phyloP scores from a whole-genome alignment of 768 basidiomycete genomes.

The Galerina sulciceps region DNA sequence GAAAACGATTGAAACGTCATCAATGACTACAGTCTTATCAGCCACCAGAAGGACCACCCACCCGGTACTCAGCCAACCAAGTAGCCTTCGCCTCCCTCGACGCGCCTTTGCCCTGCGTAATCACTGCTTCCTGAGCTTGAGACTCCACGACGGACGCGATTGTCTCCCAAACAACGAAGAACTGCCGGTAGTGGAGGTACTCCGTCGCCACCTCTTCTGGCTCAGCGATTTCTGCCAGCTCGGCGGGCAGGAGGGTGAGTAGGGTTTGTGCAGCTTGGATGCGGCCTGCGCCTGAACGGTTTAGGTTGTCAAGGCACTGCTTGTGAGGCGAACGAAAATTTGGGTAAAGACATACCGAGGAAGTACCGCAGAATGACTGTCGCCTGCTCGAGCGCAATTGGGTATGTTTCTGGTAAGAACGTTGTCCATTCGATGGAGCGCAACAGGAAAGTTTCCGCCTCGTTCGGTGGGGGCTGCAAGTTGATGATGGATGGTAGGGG shows the following conservation, averaged over 20 bases:
- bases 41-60: slow-evolving; percentile 29
- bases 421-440: slow-evolving; percentile 95
- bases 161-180: slow-evolving; percentile 76
- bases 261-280: slow-evolving; percentile 68
- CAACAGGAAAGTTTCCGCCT: slow-evolving; percentile 67
- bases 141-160: slow-evolving; percentile 65
- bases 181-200: slow-evolving; percentile 79
- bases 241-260: slow-evolving; percentile 62
- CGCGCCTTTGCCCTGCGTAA: slow-evolving; percentile 46
- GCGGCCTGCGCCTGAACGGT: slow-evolving; percentile 66
- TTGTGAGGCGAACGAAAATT: neutral
- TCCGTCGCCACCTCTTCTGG: slow-evolving; percentile 76
- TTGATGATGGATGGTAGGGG: slow-evolving; percentile 65
- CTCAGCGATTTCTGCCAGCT: slow-evolving; percentile 63
- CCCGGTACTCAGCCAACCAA: slow-evolving; percentile 73
- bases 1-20: neutral
- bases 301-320: neutral
- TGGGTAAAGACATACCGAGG: slow-evolving; percentile 59
- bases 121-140: slow-evolving; percentile 49
- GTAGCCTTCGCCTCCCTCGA: slow-evolving; percentile 58
- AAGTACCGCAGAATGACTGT: slow-evolving; percentile 91
- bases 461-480: slow-evolving; percentile 57
- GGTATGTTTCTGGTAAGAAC: slow-evolving; percentile 72
- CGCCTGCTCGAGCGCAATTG: slow-evolving; percentile 81
- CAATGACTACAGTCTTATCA: neutral